Base-by-base conservation (phyloP, 495 filamentous ascomycete genomes). In the Xylaria cubensis region DNA sequence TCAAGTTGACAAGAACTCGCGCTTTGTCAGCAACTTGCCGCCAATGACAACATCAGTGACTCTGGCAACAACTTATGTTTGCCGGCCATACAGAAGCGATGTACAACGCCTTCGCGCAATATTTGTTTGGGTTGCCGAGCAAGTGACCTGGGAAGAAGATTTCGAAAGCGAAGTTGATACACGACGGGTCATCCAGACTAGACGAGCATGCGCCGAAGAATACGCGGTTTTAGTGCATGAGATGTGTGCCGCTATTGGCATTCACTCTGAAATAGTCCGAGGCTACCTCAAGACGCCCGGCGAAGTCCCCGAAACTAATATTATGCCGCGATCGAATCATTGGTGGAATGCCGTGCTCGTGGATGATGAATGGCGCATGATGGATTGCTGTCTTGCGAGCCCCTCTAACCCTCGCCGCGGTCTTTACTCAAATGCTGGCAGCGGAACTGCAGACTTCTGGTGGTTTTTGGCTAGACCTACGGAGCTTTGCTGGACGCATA, bases 271-370 rank as follows among this genome's bases (percentile, higher is more conserved):
- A 71, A 85, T 94, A 9, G 89, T 98, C 55, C 87, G 90, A 68
- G 96, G 96, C 8, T 98, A 93, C 76, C 90, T 99, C 41, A 99
- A 98, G 78, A 83, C 88, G 12, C 97, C 97, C 0, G 96, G 95
- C 1, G 95, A 98, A 74, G 80, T 89, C 2, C 86, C 94, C 19
- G 95, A 98, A 44, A 81, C 93, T 32, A 91, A 91, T 61, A 87
- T 91, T 17, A 89, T 92, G 68, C 91, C 90, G 41, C 89, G 91
- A 46, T 88, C 95, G 9, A 99, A 99, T 74, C 96, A 99, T 84
- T 98, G 93, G 92, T 99, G 96, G 96, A 99, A 99, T 76, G 91
- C 94, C 1, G 94, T 99, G 3, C 82, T 97, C 48, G 91, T 97
- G 13, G 97, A 99, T 76, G 91, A 92, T 19, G 93, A 97, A 81